phyloP scores from a whole-genome alignment of 1,284 basidiomycete genomes.

The Pseudozyma hubeiensis region DNA sequence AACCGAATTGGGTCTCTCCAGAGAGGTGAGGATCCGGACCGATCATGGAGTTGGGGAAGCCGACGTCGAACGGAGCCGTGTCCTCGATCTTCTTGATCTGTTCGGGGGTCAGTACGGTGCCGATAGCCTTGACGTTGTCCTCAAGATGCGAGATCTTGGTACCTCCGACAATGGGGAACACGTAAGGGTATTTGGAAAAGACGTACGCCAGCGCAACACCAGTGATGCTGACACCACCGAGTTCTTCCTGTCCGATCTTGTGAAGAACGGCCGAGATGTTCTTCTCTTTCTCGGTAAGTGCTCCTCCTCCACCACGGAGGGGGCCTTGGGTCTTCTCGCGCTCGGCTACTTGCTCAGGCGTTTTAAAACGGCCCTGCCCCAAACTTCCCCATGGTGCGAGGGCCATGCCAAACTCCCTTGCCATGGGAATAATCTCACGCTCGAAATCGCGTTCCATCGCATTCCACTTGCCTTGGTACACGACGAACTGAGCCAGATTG shows the following conservation, averaged over 20 bases:
- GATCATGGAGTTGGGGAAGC: slow-evolving; percentile 58
- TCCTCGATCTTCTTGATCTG: slow-evolving; percentile 57
- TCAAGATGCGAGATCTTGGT: slow-evolving; percentile 55
- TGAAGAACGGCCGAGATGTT: slow-evolving; percentile 52
- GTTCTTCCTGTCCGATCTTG: slow-evolving; percentile 55
- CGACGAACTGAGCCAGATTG: slow-evolving; percentile 73
- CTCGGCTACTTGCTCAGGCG: slow-evolving; percentile 50
- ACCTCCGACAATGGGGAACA: slow-evolving; percentile 53
- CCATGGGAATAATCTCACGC: slow-evolving; percentile 76
- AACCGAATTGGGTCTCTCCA: slow-evolving; percentile 22
- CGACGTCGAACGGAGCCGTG: slow-evolving; percentile 51
- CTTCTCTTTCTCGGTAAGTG: slow-evolving; percentile 46
- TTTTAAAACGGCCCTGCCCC: slow-evolving; percentile 71
- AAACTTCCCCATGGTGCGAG: slow-evolving; percentile 74
- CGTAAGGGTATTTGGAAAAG: slow-evolving; percentile 41
- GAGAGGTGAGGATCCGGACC: slow-evolving; percentile 29
- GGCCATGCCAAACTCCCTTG: slow-evolving; percentile 71
- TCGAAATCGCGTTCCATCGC: slow-evolving; percentile 73
- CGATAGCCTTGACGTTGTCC: slow-evolving; percentile 54
- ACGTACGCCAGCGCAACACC: slow-evolving; percentile 51
- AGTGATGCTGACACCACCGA: slow-evolving; percentile 38
- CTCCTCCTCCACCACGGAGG: slow-evolving; percentile 43
- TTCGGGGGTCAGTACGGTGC: slow-evolving; percentile 42
- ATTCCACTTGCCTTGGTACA: slow-evolving; percentile 75
- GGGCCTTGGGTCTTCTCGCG: slow-evolving; percentile 48